These are phyloP conservation scores for Hypoxylon fuscum DNA, from an alignment of 495 filamentous ascomycete genomes.

Conservation along the genomic window DNA sequence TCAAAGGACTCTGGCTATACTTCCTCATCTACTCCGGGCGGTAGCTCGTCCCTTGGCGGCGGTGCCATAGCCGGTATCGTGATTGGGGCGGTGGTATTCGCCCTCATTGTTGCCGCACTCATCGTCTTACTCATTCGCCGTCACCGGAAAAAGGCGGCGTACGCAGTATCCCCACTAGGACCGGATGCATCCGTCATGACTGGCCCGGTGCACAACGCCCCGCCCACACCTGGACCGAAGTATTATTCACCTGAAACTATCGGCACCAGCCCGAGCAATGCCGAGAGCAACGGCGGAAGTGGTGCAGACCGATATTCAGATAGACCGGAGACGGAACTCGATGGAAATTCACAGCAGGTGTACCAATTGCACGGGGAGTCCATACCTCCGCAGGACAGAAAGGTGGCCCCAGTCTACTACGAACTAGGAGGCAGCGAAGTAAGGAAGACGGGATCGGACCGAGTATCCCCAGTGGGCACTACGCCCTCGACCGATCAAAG, in stretches of 20 bases:
- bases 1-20: slow-evolving; percentile 22
- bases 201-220: slow-evolving; percentile 38
- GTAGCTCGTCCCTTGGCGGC: slow-evolving; percentile 25
- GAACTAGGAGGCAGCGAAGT: slow-evolving; percentile 28
- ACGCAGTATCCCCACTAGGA: slow-evolving; percentile 14
- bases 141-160: slow-evolving; percentile 37
- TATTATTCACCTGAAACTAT: slow-evolving; percentile 27
- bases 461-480: background rate
- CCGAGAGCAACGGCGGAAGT: slow-evolving; percentile 4
- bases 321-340: slow-evolving; percentile 28
- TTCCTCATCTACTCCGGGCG: slow-evolving; percentile 2
- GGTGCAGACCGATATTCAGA: background rate
- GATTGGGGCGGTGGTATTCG: slow-evolving; percentile 36
- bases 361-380: slow-evolving; percentile 2
- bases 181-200: slow-evolving; percentile 34
- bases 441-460: background rate
- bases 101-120: slow-evolving; percentile 27
- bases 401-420: slow-evolving; percentile 5
- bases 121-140: slow-evolving; percentile 38
- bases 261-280: slow-evolving; percentile 4
- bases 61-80: slow-evolving; percentile 52
- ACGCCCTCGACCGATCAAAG: slow-evolving; percentile 16
- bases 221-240: slow-evolving; percentile 21
- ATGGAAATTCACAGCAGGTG: slow-evolving; percentile 20
- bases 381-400: background rate